phyloP scores from a whole-genome alignment of 139 green algal genomes.

The Spirogloea muscicola region DNA sequence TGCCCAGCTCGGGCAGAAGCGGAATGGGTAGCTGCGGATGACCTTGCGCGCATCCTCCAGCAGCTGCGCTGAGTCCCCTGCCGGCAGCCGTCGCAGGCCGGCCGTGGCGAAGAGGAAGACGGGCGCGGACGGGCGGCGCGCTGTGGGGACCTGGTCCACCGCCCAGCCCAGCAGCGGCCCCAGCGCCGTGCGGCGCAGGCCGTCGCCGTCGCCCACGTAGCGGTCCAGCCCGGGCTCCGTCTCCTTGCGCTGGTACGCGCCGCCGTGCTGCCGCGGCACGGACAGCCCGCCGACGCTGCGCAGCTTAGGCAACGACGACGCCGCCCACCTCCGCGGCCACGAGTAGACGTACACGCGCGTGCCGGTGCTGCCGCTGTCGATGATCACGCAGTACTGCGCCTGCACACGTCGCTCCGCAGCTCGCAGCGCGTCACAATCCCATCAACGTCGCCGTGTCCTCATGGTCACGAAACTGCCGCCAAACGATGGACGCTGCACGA shows the following conservation, averaged over 20 bases:
- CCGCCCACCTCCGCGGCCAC: background rate
- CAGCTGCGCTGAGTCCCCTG: constrained; percentile 41
- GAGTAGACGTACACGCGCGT: constrained; percentile 37
- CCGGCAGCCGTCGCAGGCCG: constrained; percentile 63
- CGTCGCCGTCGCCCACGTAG: constrained; percentile 49
- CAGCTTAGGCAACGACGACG: no score
- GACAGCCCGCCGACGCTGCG: no score
- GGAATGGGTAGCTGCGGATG: constrained; percentile 48
- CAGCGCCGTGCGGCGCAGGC: constrained; percentile 49
- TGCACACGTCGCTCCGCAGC: no score
- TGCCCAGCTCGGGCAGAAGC: constrained; percentile 69
- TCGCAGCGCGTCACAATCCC: no score
- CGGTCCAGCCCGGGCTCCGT: constrained; percentile 77
- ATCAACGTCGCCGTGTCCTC: no score
- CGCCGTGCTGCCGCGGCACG: constrained; percentile 19
- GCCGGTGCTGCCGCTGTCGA: constrained; percentile 30
- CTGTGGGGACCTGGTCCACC: constrained; percentile 61
- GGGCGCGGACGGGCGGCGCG: constrained; percentile 47
- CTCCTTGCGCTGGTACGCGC: constrained; percentile 79
- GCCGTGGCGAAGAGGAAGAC: constrained; percentile 75
- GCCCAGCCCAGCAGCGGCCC: constrained; percentile 78
- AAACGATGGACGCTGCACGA: no score
- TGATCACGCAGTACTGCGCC: constrained; percentile 29
- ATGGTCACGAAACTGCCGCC: no score
- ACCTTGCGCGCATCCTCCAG: constrained; percentile 42